Conservation (phyloP, 2,329 filamentous ascomycete species). For the Venturia asperata region DNA sequence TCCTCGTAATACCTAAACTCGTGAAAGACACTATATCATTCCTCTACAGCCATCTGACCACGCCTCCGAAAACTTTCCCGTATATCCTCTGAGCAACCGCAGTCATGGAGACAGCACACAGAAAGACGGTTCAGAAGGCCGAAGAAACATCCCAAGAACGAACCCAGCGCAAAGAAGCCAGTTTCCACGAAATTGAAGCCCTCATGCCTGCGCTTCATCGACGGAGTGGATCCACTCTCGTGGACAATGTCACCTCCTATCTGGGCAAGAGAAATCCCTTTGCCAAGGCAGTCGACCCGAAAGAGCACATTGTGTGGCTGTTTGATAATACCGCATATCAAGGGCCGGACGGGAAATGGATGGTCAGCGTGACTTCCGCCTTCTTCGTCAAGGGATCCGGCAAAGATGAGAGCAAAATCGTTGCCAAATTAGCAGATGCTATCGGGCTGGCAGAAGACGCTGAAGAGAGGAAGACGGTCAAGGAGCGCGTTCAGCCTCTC, state of each 20-base stretch:
- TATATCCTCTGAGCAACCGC: not conserved
- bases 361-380: constrained; percentile 74
- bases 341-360: constrained; percentile 50
- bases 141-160: constrained; percentile 19
- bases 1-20: not conserved
- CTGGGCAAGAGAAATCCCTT: constrained; percentile 35
- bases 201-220: constrained; percentile 18
- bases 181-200: constrained; percentile 19
- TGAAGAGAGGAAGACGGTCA: constrained; percentile 52
- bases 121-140: constrained; percentile 10
- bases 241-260: constrained; percentile 35
- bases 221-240: constrained; percentile 23
- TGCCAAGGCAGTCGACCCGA: constrained; percentile 44
- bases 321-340: constrained; percentile 83
- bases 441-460: constrained; percentile 53
- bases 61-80: not conserved
- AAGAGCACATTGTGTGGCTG: constrained; percentile 75
- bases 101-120: constrained; percentile 9
- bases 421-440: constrained; percentile 62
- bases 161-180: constrained; percentile 9
- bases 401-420: constrained; percentile 58
- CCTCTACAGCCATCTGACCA: not conserved
- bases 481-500: constrained; percentile 66
- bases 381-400: constrained; percentile 70
- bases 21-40: constrained; percentile 4